Evolutionary conservation across 441 rosid genomes (phyloP).

Genomic region (Codiaeum variegatum): DNA sequence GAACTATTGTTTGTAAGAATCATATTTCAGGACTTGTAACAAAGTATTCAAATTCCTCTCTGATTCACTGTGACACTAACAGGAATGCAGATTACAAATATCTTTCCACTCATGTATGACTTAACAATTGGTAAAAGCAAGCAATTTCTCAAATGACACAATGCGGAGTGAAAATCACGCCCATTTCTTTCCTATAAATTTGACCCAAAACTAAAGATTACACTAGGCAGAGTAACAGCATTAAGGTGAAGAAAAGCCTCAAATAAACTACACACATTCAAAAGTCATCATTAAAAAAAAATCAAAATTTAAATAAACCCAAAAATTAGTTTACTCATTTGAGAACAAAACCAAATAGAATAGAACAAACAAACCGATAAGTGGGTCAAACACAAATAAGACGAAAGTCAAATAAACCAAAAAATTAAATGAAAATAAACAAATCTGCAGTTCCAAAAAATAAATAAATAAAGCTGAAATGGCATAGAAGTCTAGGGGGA

Average conservation of each 20-base stretch:
- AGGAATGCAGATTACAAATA: background rate
- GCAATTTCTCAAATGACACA: background rate
- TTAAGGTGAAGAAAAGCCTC: background rate
- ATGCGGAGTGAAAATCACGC: background rate
- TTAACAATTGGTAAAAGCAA: background rate
- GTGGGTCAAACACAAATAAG: conserved; percentile 10
- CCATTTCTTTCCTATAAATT: background rate
- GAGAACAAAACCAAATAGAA: background rate
- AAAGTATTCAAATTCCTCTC: background rate
- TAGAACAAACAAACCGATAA: background rate
- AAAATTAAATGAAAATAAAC: background rate
- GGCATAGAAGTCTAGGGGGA: background rate
- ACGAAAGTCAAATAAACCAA: background rate
- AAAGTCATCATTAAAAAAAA: background rate
- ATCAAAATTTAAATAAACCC: background rate
- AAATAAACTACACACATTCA: background rate
- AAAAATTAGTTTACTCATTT: background rate
- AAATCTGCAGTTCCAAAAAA: background rate
- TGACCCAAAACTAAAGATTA: background rate
- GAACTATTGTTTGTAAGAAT: background rate
- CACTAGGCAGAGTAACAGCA: background rate
- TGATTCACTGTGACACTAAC: background rate
- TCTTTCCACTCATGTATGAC: background rate
- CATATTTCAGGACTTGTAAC: background rate
- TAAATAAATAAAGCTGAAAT: background rate